phyloP scores from a whole-genome alignment of 352 stramenopile species.

The Phytophthora meadii region DNA sequence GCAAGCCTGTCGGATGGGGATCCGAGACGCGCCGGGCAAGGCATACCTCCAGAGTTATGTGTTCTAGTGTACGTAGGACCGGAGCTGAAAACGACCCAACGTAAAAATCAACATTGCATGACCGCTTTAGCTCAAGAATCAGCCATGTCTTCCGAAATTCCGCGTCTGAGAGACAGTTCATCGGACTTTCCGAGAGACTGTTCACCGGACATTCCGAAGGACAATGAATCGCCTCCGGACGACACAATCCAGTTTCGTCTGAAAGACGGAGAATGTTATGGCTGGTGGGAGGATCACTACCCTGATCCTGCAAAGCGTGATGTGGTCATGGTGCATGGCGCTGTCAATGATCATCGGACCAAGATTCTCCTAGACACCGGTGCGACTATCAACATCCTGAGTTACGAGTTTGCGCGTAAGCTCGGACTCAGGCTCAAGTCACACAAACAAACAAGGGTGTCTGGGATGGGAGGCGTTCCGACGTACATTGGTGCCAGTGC shows the following conservation, averaged over 20 bases:
- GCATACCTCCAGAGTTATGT: conserved; percentile 9
- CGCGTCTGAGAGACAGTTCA: neutral
- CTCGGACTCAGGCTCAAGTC: conserved; percentile 13
- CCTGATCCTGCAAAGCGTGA: neutral
- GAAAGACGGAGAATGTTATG: conserved; percentile 4
- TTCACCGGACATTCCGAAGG: too few species aligned
- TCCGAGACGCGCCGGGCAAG: conserved; percentile 19
- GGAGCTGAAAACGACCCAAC: neutral
- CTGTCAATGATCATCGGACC: conserved; percentile 13
- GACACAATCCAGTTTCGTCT: neutral
- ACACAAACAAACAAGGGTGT: neutral
- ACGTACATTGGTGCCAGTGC: conserved; percentile 25
- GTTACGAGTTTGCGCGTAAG: conserved; percentile 32
- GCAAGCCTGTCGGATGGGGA: conserved; percentile 18
- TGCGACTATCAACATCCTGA: conserved; percentile 29
- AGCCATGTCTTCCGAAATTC: neutral
- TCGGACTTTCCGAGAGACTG: neutral
- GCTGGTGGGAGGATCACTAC: conserved; percentile 18
- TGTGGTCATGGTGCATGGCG: conserved; percentile 11
- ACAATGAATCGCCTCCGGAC: neutral
- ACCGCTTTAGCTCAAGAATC: conserved; percentile 8
- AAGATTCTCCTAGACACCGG: conserved; percentile 22
- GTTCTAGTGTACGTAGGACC: conserved; percentile 26
- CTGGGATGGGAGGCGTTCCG: conserved; percentile 15
- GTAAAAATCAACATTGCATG: conserved; percentile 17